phyloP scores from a whole-genome alignment of 768 basidiomycete genomes.

The Suillus variegatus region DNA sequence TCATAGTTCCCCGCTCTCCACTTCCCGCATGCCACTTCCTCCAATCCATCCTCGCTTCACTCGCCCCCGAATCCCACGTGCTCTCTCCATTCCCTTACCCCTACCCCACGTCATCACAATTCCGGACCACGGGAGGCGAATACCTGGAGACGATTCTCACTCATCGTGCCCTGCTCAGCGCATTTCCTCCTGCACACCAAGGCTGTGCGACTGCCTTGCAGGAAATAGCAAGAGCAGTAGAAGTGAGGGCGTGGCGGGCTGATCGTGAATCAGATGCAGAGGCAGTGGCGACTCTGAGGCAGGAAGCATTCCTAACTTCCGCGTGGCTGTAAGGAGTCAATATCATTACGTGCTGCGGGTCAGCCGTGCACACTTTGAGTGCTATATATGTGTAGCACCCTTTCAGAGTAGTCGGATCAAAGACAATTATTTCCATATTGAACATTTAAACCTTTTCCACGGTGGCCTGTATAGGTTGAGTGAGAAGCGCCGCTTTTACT shows the following conservation, averaged over 20 bases:
- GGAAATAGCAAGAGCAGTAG: conserved; percentile 65
- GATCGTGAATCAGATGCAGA: conserved; percentile 72
- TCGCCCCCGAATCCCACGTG: conserved; percentile 43
- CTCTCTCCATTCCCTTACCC: conserved; percentile 35
- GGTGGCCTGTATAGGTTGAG: too few species aligned
- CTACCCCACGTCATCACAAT: conserved; percentile 29
- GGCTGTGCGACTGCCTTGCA: conserved; percentile 65
- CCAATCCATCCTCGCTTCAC: conserved; percentile 56
- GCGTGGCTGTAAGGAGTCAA: not conserved
- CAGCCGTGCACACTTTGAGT: not conserved
- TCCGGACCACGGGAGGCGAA: conserved; percentile 65
- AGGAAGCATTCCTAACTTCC: conserved; percentile 66
- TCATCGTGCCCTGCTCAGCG: conserved; percentile 68
- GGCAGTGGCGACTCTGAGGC: conserved; percentile 65
- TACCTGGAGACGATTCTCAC: conserved; percentile 80
- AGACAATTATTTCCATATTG: not conserved
- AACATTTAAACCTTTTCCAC: too few species aligned
- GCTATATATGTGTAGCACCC: not conserved
- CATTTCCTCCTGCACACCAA: conserved; percentile 62
- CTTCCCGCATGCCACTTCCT: conserved; percentile 63
- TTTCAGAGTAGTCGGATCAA: not conserved
- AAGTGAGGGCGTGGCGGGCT: conserved; percentile 65
- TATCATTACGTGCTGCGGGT: not conserved
- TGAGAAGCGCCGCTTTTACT: not conserved
- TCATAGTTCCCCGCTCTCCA: conserved; percentile 11